phyloP scores from a whole-genome alignment of 176 grass and related monocot species.

The Leersia perrieri region DNA sequence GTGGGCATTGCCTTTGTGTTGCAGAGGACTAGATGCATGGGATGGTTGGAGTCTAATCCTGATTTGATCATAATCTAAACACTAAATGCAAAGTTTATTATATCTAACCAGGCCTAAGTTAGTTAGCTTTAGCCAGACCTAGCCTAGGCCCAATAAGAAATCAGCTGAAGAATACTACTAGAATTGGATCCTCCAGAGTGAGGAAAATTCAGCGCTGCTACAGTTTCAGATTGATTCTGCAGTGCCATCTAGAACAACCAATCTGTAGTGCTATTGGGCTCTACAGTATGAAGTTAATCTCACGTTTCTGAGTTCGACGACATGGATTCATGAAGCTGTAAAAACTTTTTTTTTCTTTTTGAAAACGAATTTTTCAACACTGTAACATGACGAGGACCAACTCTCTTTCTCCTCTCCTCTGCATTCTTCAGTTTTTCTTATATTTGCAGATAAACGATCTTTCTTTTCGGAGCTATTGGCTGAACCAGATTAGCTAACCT shows the following conservation, averaged over 20 bases:
- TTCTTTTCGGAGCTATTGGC: not conserved
- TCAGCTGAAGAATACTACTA: not conserved
- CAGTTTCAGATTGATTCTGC: not conserved
- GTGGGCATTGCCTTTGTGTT: not conserved
- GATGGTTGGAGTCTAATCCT: not conserved
- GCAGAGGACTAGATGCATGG: slow-evolving; percentile 1
- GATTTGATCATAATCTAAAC: not conserved
- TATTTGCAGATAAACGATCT: not conserved
- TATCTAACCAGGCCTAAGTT: not conserved
- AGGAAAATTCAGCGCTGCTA: not conserved
- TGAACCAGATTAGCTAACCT: not conserved
- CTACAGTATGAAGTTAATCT: not conserved
- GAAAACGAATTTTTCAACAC: not conserved
- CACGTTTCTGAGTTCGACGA: not conserved
- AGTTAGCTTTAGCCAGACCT: not conserved
- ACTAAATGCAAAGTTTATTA: not conserved
- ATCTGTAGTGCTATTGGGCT: not conserved
- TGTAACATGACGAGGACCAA: not conserved
- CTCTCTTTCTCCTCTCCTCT: not conserved
- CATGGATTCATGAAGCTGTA: not conserved
- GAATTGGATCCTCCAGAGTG: not conserved
- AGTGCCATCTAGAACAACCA: not conserved
- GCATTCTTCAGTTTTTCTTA: not conserved
- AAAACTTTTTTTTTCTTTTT: too few species aligned
- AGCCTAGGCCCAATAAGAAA: not conserved